Evolutionary conservation across 495 filamentous ascomycete genomes (phyloP), one percentile per base, ranked within the genome.

Genomic region (Neurospora sp.): DNA sequence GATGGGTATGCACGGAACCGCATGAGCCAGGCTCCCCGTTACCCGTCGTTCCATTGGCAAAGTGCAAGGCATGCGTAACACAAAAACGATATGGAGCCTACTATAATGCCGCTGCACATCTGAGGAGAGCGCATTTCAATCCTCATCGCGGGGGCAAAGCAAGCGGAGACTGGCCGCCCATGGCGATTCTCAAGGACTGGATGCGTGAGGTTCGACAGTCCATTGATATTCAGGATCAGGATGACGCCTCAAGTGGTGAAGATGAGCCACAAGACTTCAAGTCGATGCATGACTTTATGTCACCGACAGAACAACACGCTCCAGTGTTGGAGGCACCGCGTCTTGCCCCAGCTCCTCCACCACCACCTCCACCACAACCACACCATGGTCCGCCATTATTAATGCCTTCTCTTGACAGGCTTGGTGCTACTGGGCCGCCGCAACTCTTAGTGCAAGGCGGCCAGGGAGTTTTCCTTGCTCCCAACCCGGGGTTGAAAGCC

Each of bases 81-180:
- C 81, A 86, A 71, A 89, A 90, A 73, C 96, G 96, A 78, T 99
- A 99, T 77, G 92, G 92, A 0, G 94, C 92, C n/a, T 97, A 99
- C 80, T 98, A 99, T 77, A 99, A 99, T 76, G 95, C 95, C 4
- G 94, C 95, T 11, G 95, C 95, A 6, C 96, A 98, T 81, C 86
- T 99, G 11, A 89, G 94, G 39, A 88, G 96, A 36, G 93, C 93
- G 17, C 96, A 99, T 78, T 99, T 98, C 84, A 84, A 86, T 48
- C 85, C 93, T 76, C 86, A 89, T 71, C 88, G 93, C 43, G 93
- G 92, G 39, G 94, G 94, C 17, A 96, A 94, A 78, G 93, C 92
- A 2, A 94, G 93, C 70, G 94, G 94, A 0, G 92, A 94, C 73
- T 90, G 90, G 81, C 94, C 94, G 7, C 86, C 92, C 3, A 97